Evolutionary conservation across 2,329 filamentous ascomycete genomes (phyloP).

Genomic region (Fusarium abutilonis): DNA sequence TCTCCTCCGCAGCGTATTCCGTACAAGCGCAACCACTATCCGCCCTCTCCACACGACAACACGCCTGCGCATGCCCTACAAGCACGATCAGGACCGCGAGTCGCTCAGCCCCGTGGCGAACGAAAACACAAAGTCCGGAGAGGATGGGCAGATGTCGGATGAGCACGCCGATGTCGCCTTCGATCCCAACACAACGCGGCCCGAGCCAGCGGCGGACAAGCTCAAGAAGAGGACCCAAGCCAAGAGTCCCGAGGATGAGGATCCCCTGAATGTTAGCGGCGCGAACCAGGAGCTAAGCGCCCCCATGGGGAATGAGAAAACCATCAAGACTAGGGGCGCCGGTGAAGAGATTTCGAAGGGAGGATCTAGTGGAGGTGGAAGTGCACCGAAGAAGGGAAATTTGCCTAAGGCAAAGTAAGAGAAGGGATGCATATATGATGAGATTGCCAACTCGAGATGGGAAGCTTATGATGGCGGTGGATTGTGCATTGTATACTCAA

Average conservation of each 20-base stretch:
- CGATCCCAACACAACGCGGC: conserved; percentile 72
- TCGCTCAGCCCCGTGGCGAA: conserved; percentile 70
- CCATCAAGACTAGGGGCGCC: conserved; percentile 47
- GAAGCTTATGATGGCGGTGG: neutral
- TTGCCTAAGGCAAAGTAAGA: conserved; percentile 20
- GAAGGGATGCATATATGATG: neutral
- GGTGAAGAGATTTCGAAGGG: conserved; percentile 50
- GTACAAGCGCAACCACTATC: conserved; percentile 27
- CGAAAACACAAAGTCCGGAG: conserved; percentile 75
- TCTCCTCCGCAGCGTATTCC: conserved; percentile 35
- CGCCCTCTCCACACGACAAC: conserved; percentile 50
- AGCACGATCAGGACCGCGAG: conserved; percentile 66
- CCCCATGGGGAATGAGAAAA: conserved; percentile 51
- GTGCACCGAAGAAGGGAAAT: conserved; percentile 47
- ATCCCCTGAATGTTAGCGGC: conserved; percentile 55
- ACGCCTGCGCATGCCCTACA: conserved; percentile 53
- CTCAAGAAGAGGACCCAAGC: conserved; percentile 54
- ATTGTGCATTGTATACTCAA: neutral
- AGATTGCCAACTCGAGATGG: neutral
- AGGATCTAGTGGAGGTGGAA: conserved; percentile 48
- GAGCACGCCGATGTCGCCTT: conserved; percentile 71
- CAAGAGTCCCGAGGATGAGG: conserved; percentile 32
- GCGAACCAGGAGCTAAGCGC: conserved; percentile 58
- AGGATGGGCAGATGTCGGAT: conserved; percentile 67
- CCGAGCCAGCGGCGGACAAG: conserved; percentile 68